phyloP scores from a whole-genome alignment of 2,329 filamentous ascomycete species.

The Fusarium nurragi region DNA sequence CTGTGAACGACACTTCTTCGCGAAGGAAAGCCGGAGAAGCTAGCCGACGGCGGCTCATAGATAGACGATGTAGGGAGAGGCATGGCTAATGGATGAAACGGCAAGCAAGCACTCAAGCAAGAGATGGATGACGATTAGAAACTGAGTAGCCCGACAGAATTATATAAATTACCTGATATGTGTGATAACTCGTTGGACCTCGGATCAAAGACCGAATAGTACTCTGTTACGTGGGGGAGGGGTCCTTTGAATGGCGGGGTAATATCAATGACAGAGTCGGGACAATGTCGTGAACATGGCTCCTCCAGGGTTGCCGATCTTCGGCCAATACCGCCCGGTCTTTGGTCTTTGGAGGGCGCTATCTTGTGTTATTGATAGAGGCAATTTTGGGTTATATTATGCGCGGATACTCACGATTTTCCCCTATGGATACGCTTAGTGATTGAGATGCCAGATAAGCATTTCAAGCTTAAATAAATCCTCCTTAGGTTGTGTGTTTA shows the following conservation, averaged over 20 bases:
- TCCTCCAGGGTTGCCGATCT: conserved; percentile 28
- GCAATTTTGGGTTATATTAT: not conserved
- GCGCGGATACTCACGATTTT: no score
- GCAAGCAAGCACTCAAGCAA: not conserved
- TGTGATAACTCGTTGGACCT: conserved; percentile 2
- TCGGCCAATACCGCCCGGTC: conserved; percentile 11
- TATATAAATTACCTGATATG: conserved; percentile 7
- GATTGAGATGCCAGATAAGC: not conserved
- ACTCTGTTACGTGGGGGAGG: conserved; percentile 18
- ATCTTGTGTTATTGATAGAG: not conserved
- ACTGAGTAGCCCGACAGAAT: no score
- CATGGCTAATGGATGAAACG: conserved; percentile 48
- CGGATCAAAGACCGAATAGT: conserved; percentile 14
- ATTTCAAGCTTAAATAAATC: not conserved
- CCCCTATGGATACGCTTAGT: no score
- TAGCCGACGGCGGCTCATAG: conserved; percentile 56
- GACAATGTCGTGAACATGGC: conserved; percentile 30
- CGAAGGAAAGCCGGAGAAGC: conserved; percentile 75
- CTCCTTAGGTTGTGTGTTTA: no score
- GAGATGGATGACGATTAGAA: not conserved
- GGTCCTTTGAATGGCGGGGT: conserved; percentile 28
- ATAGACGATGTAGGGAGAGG: conserved; percentile 59
- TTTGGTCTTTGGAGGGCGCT: conserved; percentile 17
- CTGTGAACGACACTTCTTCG: conserved; percentile 93
- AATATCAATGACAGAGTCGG: not conserved